Evolutionary conservation across 2,329 filamentous ascomycete species (phyloP).

Genomic region (Apiospora kogelbergensis): DNA sequence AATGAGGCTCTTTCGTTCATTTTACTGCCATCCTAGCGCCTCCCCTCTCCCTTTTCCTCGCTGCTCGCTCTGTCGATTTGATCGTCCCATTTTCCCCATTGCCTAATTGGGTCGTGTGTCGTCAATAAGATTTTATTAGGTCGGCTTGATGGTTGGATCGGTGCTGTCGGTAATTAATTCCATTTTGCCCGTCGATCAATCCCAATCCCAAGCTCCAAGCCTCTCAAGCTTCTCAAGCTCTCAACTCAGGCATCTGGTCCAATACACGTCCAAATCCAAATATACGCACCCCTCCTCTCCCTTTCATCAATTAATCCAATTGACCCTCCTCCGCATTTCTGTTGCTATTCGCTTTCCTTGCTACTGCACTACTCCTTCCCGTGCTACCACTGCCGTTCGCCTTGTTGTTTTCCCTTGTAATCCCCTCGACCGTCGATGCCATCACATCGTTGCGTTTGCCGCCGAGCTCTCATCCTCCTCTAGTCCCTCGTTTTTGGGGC

Average conservation of each 20-base stretch:
- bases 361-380: neutral
- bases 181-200: neutral
- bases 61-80: neutral
- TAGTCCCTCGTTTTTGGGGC: neutral
- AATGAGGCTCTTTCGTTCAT: slow-evolving; percentile 3
- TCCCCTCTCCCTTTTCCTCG: neutral
- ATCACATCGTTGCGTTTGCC: neutral
- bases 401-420: neutral
- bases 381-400: too few relatives aligned
- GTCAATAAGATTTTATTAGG: slow-evolving; percentile 7
- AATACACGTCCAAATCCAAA: neutral
- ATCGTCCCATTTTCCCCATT: slow-evolving; percentile 7
- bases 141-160: slow-evolving; percentile 4
- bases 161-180: slow-evolving; percentile 8
- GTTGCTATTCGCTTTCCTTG: neutral
- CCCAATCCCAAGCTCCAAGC: neutral
- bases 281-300: neutral
- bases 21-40: neutral
- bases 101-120: slow-evolving; percentile 4
- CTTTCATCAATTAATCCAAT: neutral
- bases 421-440: neutral
- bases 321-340: neutral
- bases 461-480: neutral
- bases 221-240: too few relatives aligned
- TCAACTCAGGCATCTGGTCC: neutral